phyloP scores from a whole-genome alignment of 768 basidiomycete genomes.

The Bullera alba region DNA sequence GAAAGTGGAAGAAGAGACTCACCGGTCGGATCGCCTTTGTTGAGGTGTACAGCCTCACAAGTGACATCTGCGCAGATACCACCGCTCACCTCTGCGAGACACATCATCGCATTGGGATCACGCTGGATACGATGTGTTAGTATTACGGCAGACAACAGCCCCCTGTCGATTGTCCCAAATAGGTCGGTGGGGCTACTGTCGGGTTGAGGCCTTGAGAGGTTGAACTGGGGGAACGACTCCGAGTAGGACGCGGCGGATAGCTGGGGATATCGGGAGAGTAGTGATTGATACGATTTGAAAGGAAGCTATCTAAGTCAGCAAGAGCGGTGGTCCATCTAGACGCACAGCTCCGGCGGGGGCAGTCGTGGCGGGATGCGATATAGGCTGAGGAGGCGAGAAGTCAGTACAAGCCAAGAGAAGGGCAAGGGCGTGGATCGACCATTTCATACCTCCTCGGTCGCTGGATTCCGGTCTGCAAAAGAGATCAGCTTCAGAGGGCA shows the following conservation, averaged over 20 bases:
- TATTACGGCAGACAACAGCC: slow-evolving; percentile 21
- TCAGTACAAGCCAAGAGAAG: neutral
- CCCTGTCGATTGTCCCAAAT: slow-evolving; percentile 7
- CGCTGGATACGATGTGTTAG: slow-evolving; percentile 23
- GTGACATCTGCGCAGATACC: slow-evolving; percentile 31
- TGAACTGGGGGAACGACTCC: neutral
- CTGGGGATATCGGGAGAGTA: slow-evolving; percentile 30
- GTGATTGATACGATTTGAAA: slow-evolving; percentile 3
- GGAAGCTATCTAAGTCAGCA: neutral
- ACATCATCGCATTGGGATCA: slow-evolving; percentile 19
- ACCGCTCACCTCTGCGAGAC: slow-evolving; percentile 26
- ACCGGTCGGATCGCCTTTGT: slow-evolving; percentile 21
- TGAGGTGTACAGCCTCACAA: slow-evolving; percentile 28
- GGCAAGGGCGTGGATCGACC: too few relatives aligned
- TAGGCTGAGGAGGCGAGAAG: neutral
- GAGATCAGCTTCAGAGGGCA: too few relatives aligned
- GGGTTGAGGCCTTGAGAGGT: neutral
- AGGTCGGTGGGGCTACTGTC: neutral
- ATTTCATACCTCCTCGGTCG: too few relatives aligned
- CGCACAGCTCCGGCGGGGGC: slow-evolving; percentile 3
- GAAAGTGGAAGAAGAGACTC: neutral
- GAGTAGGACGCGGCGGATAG: slow-evolving; percentile 5
- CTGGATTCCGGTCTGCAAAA: too few relatives aligned
- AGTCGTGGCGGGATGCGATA: neutral
- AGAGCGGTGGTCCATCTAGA: neutral